Evolutionary conservation across 306 rosid species (phyloP).

Genomic region (Sphenostylis stenocarpa): DNA sequence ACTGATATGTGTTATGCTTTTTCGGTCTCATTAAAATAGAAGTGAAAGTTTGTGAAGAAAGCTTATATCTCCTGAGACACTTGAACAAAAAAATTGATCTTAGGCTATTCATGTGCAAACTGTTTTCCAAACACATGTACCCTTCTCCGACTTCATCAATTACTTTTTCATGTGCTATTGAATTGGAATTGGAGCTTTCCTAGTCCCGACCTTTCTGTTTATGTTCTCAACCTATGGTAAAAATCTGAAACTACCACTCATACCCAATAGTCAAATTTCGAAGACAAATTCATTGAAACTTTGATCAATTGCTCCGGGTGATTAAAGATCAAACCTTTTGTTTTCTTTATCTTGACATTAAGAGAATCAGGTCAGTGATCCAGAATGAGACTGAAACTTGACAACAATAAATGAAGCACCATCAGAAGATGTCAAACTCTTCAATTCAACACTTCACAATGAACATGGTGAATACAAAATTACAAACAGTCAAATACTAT

Average conservation of each 20-base stretch:
- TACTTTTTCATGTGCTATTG: constrained; percentile 49
- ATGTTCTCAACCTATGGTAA: constrained; percentile 38
- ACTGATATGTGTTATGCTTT: constrained; percentile 15
- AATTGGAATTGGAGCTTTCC: constrained; percentile 45
- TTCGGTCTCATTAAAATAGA: constrained; percentile 17
- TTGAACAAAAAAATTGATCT: constrained; percentile 24
- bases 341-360: constrained; percentile 14
- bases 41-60: constrained; percentile 35
- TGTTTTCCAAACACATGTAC: constrained; percentile 45
- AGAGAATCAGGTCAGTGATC: constrained; percentile 36
- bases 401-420: neutral
- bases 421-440: neutral
- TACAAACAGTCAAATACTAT: neutral
- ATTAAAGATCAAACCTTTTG: constrained; percentile 42
- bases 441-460: neutral
- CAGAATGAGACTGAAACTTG: constrained; percentile 25
- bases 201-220: constrained; percentile 50
- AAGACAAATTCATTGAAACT: constrained; percentile 33
- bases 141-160: constrained; percentile 25
- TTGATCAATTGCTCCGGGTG: constrained; percentile 14
- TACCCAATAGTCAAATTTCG: constrained; percentile 25
- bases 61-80: constrained; percentile 6
- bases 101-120: constrained; percentile 41
- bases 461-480: neutral
- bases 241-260: constrained; percentile 43